Conservation (phyloP, 1,139 yeast species). For the Pneumocystis canis region DNA sequence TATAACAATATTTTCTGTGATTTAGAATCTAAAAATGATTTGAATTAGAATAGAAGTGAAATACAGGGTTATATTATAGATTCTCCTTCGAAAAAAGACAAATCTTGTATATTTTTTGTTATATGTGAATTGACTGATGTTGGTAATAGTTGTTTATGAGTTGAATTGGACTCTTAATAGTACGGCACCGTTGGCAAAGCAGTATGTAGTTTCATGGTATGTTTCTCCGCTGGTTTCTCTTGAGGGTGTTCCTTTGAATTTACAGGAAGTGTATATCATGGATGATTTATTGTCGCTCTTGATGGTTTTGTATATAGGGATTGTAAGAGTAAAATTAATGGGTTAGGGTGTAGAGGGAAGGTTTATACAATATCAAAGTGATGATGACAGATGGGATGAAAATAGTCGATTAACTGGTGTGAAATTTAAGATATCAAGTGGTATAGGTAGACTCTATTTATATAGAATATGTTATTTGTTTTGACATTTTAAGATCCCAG, state of each 20-base stretch:
- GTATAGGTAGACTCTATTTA: not conserved
- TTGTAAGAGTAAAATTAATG: not conserved
- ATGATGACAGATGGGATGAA: not conserved
- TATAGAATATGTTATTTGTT: not conserved
- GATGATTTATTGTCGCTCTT: not conserved
- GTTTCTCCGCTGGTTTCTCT: not conserved
- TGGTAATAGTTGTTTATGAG: not conserved
- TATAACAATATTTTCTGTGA: not conserved
- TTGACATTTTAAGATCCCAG: slow-evolving; percentile 38
- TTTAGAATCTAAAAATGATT: not conserved
- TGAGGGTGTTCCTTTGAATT: not conserved
- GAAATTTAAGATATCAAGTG: not conserved
- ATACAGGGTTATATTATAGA: not conserved
- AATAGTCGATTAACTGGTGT: not conserved
- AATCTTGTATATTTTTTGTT: not conserved
- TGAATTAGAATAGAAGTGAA: not conserved
- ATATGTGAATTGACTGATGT: not conserved
- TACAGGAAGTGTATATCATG: not conserved
- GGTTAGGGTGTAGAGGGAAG: not conserved
- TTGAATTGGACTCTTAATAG: not conserved
- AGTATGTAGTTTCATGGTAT: not conserved
- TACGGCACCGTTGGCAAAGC: not conserved
- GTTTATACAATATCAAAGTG: not conserved
- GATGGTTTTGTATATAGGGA: not conserved
- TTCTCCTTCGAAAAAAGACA: not conserved